A percentile compares a stretch with the other conserved stretches of the same genome.
Conservation (phyloP, 2,329 filamentous ascomycete species). For the Neonectria faginata region DNA sequence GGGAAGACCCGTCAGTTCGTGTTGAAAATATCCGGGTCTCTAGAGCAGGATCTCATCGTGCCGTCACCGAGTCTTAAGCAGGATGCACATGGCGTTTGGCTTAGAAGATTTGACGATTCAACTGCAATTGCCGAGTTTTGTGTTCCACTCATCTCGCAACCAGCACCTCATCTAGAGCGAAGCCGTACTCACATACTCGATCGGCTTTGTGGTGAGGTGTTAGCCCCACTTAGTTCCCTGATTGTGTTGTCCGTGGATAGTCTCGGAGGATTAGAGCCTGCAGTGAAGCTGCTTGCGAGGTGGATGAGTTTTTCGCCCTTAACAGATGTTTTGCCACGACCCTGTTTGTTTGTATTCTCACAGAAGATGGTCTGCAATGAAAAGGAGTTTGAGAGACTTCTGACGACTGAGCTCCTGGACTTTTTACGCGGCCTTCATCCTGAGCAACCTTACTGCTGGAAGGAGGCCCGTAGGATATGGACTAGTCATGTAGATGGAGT, state of each 20-base stretch:
- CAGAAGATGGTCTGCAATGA: background rate
- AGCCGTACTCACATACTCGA: too few relatives aligned
- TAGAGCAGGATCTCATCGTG: background rate
- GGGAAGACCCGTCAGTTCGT: background rate
- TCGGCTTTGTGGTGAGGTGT: background rate
- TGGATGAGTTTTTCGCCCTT: background rate
- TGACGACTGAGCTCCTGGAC: background rate
- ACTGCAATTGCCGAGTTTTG: constrained; percentile 6
- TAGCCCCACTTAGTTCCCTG: background rate
- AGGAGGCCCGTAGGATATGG: background rate
- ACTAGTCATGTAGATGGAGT: background rate
- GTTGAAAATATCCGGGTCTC: constrained; percentile 3
- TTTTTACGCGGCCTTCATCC: background rate
- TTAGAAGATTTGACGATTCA: background rate
- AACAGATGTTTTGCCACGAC: background rate
- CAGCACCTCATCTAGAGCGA: constrained; percentile 1
- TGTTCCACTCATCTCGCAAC: constrained; percentile 5
- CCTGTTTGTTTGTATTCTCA: background rate
- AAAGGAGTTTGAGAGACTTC: background rate
- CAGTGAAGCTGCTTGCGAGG: background rate
- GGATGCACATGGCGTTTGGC: constrained; percentile 1
- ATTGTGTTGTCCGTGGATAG: background rate
- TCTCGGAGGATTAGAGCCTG: background rate
- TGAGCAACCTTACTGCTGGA: background rate
- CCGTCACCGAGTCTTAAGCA: background rate